Conservation (phyloP, 2,329 filamentous ascomycete genomes). For the Trichoderma endophyticum region DNA sequence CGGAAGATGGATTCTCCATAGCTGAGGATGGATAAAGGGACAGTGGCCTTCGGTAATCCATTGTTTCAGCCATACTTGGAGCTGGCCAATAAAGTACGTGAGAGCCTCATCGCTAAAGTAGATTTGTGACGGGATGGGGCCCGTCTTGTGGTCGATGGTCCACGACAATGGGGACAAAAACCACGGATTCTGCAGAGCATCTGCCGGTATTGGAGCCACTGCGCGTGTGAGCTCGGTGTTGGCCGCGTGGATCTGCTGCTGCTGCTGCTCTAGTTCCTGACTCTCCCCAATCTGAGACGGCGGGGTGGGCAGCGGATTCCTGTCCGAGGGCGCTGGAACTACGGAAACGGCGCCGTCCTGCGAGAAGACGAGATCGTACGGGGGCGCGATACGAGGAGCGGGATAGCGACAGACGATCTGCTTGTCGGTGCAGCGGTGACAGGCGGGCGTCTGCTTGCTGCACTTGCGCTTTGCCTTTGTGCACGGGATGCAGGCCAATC, state of each 20-base stretch:
- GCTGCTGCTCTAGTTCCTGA: not conserved
- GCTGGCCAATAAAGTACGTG: constrained; percentile 1
- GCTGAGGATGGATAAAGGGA: constrained; percentile 11
- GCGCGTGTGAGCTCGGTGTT: not conserved
- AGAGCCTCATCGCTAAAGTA: constrained; percentile 11
- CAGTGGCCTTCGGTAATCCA: not conserved
- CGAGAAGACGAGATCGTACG: constrained; percentile 12
- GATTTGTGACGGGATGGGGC: constrained; percentile 2
- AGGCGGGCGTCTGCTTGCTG: constrained; percentile 12
- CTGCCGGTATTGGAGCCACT: not conserved
- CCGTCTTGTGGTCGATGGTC: not conserved
- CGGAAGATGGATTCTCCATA: constrained; percentile 2
- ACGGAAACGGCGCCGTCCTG: constrained; percentile 8
- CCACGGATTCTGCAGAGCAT: not conserved
- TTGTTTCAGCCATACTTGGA: constrained; percentile 4
- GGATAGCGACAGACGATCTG: constrained; percentile 7
- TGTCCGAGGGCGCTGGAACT: not conserved
- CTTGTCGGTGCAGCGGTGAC: not conserved
- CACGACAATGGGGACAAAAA: not conserved
- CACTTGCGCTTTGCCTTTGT: constrained; percentile 11
- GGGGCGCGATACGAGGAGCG: constrained; percentile 2
- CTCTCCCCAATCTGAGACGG: not conserved
- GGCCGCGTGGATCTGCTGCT: not conserved
- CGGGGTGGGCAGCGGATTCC: not conserved
- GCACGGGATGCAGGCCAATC: constrained; percentile 5